phyloP scores from a whole-genome alignment of 2,329 filamentous ascomycete species.

The Harringtonia aguacate region DNA sequence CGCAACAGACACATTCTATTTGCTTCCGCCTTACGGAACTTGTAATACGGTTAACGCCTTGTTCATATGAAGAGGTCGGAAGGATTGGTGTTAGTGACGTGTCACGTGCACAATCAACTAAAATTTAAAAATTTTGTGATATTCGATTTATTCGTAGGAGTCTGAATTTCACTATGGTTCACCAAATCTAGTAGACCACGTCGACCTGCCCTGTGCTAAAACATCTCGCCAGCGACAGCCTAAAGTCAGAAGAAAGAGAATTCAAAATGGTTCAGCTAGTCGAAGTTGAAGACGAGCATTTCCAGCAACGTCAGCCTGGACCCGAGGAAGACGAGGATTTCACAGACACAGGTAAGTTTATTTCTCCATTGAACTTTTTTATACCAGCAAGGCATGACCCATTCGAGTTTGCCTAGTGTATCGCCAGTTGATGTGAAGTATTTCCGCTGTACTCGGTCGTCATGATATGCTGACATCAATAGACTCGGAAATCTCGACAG shows the following conservation, averaged over 20 bases:
- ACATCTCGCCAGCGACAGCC: background rate
- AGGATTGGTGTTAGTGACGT: too few relatives aligned
- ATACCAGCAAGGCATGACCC: too few relatives aligned
- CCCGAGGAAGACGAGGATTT: constrained; percentile 82
- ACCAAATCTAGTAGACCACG: too few relatives aligned
- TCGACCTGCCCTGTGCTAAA: background rate
- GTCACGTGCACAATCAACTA: background rate
- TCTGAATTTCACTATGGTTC: too few relatives aligned
- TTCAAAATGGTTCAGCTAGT: constrained; percentile 80
- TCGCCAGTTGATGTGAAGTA: background rate
- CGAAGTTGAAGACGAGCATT: constrained; percentile 95
- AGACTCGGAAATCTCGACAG: constrained; percentile 80
- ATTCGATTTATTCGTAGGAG: background rate
- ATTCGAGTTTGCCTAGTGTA: too few relatives aligned
- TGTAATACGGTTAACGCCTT: too few relatives aligned
- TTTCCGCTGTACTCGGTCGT: too few relatives aligned
- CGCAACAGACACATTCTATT: too few relatives aligned
- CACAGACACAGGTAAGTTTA: constrained; percentile 73
- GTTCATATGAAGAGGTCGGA: too few relatives aligned
- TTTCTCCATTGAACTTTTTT: background rate
- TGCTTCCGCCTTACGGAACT: too few relatives aligned
- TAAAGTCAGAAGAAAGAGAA: background rate
- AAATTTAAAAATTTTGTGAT: background rate
- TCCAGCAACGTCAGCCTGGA: constrained; percentile 58
- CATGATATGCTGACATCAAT: background rate